Percentiles rank a stretch among this genome's conserved stretches.
Evolutionary conservation across 1,284 basidiomycete species (phyloP).

Genomic region (Retiboletus fuscus): DNA sequence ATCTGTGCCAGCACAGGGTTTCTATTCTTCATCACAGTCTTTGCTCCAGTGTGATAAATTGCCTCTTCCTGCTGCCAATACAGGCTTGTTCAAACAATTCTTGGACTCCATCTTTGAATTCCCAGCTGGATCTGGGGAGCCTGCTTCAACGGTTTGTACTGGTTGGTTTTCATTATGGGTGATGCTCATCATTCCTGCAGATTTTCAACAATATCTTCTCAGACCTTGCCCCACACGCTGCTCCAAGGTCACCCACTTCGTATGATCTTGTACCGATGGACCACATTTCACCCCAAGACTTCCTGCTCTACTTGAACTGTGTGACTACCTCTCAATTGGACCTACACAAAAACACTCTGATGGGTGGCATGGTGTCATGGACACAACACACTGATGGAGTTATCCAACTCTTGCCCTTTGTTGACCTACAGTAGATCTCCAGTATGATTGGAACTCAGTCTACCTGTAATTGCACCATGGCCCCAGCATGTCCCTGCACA

Average conservation of each 20-base stretch:
- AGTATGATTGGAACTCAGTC: conserved; percentile 52
- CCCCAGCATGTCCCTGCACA: conserved; percentile 46
- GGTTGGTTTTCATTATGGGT: background rate
- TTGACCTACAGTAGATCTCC: conserved; percentile 62
- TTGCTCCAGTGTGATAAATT: conserved; percentile 57
- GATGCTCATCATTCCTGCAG: conserved; percentile 18
- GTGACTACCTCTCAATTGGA: conserved; percentile 19
- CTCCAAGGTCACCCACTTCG: conserved; percentile 32
- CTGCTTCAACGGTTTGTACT: conserved; percentile 39
- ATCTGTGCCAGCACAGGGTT: conserved; percentile 22
- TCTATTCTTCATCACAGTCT: conserved; percentile 22
- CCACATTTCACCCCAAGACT: conserved; percentile 36
- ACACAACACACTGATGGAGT: conserved; percentile 15
- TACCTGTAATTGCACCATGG: conserved; percentile 51
- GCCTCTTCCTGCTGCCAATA: conserved; percentile 63
- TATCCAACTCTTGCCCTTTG: conserved; percentile 52
- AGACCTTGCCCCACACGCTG: conserved; percentile 36
- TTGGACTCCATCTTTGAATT: conserved; percentile 44
- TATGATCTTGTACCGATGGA: conserved; percentile 49
- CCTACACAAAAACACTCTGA: conserved; percentile 25
- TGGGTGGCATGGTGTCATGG: conserved; percentile 25
- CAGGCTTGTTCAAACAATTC: conserved; percentile 64
- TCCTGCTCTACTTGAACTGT: conserved; percentile 26
- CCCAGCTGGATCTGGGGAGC: conserved; percentile 36
- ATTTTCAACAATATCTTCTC: conserved; percentile 44